A percentile compares a stretch with the other conserved stretches of the same genome.
phyloP scores from a whole-genome alignment of 129 eudicot genomes.

The Tagetes erecta region DNA sequence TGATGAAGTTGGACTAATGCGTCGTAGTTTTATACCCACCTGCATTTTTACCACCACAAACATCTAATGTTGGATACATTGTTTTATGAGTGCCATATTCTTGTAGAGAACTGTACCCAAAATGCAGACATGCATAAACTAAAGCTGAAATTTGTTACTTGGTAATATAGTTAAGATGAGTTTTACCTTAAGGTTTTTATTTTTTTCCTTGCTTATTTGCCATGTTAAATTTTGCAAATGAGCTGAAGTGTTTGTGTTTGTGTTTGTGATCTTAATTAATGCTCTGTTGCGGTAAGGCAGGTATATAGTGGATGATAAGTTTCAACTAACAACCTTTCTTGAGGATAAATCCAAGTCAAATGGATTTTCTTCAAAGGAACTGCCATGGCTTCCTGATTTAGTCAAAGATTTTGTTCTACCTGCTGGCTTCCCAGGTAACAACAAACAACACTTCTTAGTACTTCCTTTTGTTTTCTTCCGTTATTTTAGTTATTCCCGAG shows the following conservation, averaged over 20 bases:
- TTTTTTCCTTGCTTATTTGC: not conserved
- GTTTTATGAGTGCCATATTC: constrained; percentile 6
- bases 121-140: not conserved
- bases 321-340: constrained; percentile 46
- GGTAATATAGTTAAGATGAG: not conserved
- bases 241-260: not conserved
- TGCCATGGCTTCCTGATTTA: constrained; percentile 77
- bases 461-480: not conserved
- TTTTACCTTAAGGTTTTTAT: not conserved
- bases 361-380: constrained; percentile 35
- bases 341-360: constrained; percentile 42
- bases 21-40: not conserved
- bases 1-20: not conserved
- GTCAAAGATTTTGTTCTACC: constrained; percentile 83
- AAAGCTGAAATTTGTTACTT: not conserved
- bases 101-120: constrained; percentile 15
- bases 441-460: constrained; percentile 15
- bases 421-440: constrained; percentile 85
- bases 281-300: constrained; percentile 38
- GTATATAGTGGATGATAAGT: constrained; percentile 56
- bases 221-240: constrained; percentile 12
- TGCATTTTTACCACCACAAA: not conserved
- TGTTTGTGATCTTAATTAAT: not conserved
- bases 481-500: not conserved
- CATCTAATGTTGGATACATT: not conserved